Evolutionary conservation across 139 green algal species (phyloP).

Genomic region (Tetratostichococcus sp.): DNA sequence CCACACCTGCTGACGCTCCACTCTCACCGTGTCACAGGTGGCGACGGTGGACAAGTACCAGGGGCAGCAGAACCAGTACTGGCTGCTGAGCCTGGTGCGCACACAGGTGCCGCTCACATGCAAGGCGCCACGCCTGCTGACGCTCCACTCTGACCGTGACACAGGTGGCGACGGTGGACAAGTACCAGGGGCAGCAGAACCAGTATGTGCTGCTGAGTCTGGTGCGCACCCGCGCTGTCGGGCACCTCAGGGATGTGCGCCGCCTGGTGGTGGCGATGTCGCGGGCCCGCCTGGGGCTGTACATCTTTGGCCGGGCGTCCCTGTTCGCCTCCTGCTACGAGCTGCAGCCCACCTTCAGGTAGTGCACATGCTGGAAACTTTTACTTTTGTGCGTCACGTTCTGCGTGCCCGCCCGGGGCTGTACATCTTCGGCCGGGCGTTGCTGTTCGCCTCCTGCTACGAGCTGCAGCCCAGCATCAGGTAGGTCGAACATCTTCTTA

Average conservation of each 20-base stretch:
- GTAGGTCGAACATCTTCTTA: no score
- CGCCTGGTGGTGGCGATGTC: slow-evolving; percentile 94
- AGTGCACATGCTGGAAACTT: background rate
- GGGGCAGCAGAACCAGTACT: slow-evolving; percentile 96
- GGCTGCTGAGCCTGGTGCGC: slow-evolving; percentile 94
- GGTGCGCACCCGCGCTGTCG: slow-evolving; percentile 84
- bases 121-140: no score
- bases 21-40: no score
- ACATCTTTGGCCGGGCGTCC: slow-evolving; percentile 81
- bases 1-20: no score
- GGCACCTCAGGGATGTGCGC: slow-evolving; percentile 93
- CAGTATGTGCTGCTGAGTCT: slow-evolving; percentile 94
- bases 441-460: slow-evolving; percentile 89
- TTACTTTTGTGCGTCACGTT: background rate
- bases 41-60: slow-evolving; percentile 98
- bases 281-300: slow-evolving; percentile 88
- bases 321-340: slow-evolving; percentile 95
- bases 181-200: slow-evolving; percentile 98
- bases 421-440: slow-evolving; percentile 87
- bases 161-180: slow-evolving; percentile 86
- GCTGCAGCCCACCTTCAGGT: slow-evolving; percentile 77
- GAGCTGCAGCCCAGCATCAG: slow-evolving; percentile 86
- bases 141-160: no score
- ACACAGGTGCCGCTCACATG: no score
- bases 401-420: background rate